Evolutionary conservation across 768 basidiomycete species (phyloP), one percentile per base, ranked within the genome.

Genomic region (Antrodiella citrinella): DNA sequence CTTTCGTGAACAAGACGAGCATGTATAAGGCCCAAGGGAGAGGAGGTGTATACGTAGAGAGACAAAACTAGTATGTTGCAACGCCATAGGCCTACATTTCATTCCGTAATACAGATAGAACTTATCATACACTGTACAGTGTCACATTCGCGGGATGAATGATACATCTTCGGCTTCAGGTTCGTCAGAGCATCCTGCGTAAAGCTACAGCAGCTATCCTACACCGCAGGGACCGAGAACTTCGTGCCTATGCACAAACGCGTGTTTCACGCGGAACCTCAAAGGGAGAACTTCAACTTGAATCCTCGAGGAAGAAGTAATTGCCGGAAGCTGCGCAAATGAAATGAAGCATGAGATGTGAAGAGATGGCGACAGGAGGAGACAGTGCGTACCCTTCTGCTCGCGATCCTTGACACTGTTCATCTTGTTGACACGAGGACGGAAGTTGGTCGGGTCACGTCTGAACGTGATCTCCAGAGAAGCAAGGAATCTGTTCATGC

Each of bases 401-500:
- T 92, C 90, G 51, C 86, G 73, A 63, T 92, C 90, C 69, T 92
- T 92, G 60, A 91, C 77, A 67, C 85, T 87, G 66, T 89, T 69
- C 48, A 78, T 60, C 69, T 92, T 92, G 72, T 92, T 92, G 22
- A 92, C 90, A 39, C 90, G 81, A 30, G 90, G 90, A 39, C 90
- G 77, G 75, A 80, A 92, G 71, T 92, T 91, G 52, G 92, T 95
- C 10, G 95, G 96, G 69, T 99, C 96, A 59, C 96, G 84, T 53
- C 96, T 78, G 84, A 98, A 98, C 1, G 96, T 98, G 66, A 98
- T 95, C 68, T 98, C 92, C 12, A 99, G 75, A 10, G 88, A 91
- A 1, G 89, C 87, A 51, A 99, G 71, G 81, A 99, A 99, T 59
- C 85, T 84, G 74, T 99, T 98, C 94, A 99, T 97, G 23, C 96